Base-by-base conservation (phyloP, 2,329 filamentous ascomycete genomes). In the Exserohilum turcica region DNA sequence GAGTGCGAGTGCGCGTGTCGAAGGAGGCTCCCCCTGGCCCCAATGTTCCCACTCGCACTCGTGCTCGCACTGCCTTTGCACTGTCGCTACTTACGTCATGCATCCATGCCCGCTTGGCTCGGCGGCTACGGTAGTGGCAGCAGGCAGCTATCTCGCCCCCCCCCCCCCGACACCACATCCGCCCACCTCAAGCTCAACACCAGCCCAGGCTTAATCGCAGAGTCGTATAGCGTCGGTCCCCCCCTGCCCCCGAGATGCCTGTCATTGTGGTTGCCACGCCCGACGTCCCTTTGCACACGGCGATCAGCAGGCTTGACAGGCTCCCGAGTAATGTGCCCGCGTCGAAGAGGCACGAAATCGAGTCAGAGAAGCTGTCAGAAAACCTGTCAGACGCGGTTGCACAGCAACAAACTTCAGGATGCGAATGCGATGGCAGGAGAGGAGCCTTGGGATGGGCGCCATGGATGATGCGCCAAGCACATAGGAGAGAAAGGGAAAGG, bases 61-160 rank as follows among this genome's bases (percentile, higher is more conserved):
- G n/a, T n/a, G n/a, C n/a, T n/a, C n/a, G n/a, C n/a, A n/a, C n/a
- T n/a, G n/a, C n/a, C n/a, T n/a, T n/a, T n/a, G n/a, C n/a, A n/a
- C n/a, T 29, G 33, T 28, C 31, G 18, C 16, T 27, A 53, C 50
- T 45, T 53, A 53, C 50, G 50, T 53, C 50, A 53, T 53, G 33
- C 46, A 48, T 24, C 12, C 28, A 24, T 49, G 43, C 45, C 19
- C 38, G 38, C 27, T 37, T 39, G 33, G 45, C 42, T 52, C 50
- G 50, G 50, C 36, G n/a, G n/a, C n/a, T n/a, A n/a, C n/a, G n/a
- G n/a, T n/a, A n/a, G n/a, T n/a, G 27, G 45, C 8, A 37, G 35
- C 29, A 8, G 19, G 27, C 32, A 33, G 15, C 31, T 28, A 37
- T 27, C 33, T 33, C 27, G 50, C 50, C 50, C 44, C 38, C 33